These are phyloP conservation scores for Paracorniculantispora psalliotae DNA, from an alignment of 2,329 filamentous ascomycete genomes.

Conservation along the genomic window DNA sequence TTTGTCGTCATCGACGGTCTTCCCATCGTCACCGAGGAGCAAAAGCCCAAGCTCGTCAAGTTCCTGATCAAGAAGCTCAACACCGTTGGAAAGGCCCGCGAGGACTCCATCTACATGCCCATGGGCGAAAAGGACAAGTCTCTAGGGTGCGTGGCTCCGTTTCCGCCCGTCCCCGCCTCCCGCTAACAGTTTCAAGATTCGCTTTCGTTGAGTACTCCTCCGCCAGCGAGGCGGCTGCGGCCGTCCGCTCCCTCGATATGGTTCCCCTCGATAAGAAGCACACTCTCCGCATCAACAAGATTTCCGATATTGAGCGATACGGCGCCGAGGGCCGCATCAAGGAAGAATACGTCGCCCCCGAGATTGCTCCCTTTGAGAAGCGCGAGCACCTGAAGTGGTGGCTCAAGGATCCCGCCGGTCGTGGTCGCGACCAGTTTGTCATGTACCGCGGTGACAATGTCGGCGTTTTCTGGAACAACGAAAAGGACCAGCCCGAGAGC, in stretches of 20 bases:
- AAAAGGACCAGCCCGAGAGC: slow-evolving; percentile 80
- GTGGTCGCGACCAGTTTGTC: slow-evolving; percentile 90
- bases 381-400: slow-evolving; percentile 93
- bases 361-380: slow-evolving; percentile 85
- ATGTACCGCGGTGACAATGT: slow-evolving; percentile 91
- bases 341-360: slow-evolving; percentile 79
- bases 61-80: slow-evolving; percentile 93
- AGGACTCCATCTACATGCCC: slow-evolving; percentile 91
- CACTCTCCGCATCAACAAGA: slow-evolving; percentile 92
- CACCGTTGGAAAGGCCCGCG: slow-evolving; percentile 74
- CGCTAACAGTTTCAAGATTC: slow-evolving; percentile 53
- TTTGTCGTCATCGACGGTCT: slow-evolving; percentile 96
- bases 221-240: slow-evolving; percentile 80
- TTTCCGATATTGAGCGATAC: slow-evolving; percentile 95
- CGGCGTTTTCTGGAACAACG: slow-evolving; percentile 97
- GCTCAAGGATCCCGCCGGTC: slow-evolving; percentile 72
- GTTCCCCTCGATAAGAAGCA: slow-evolving; percentile 94
- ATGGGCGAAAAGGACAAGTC: slow-evolving; percentile 82
- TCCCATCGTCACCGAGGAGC: slow-evolving; percentile 81
- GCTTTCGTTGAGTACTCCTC: slow-evolving; percentile 97
- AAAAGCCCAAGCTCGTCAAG: slow-evolving; percentile 91
- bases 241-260: slow-evolving; percentile 81
- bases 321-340: slow-evolving; percentile 90
- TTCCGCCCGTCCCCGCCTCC: not conserved
- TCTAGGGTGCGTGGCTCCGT: slow-evolving; percentile 66